Base-by-base conservation (phyloP, 2,329 filamentous ascomycete species). In the Colletotrichum falcatum region DNA sequence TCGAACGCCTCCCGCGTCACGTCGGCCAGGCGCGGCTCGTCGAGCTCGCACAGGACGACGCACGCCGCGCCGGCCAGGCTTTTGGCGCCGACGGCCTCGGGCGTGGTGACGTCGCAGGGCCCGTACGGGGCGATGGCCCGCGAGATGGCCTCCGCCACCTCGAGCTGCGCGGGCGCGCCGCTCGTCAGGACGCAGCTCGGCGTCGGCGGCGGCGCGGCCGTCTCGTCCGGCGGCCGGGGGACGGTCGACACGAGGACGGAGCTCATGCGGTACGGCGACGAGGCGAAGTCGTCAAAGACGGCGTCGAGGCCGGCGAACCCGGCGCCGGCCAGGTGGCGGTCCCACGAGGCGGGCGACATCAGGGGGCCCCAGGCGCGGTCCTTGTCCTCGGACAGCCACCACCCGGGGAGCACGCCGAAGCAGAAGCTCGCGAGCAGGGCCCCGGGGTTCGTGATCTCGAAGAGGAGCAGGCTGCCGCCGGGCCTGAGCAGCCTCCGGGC, bases 331-430 rank as follows among this genome's bases (percentile, higher is more conserved):
- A 79, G 61, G 33, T 74, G 65, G 18, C 65, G 42, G 7, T 65
- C 46, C 77, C 77, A 79, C 4, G 33, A 54, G 11, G 68, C 65
- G n/a, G 68, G 70, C 2, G 73, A 75, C 74, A 78, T 72, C 37
- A 77, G 48, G 1, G 77, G 76, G 1, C 75, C 75, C 56, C 68
- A 72, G 37, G 53, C 46, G 28, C 77, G 66, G 56, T 78, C 73
- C n/a, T 74, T 65, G 56, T 78, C 77, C 35, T 76, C 74, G 0
- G 75, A 74, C 18, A 79, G 72, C 78, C 78, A 79, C 78, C 78
- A 80, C 1, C 78, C 78, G 2, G 76, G 75, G 2, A 79, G 72
- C 2, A 74, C 71, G 3, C 78, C 78, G 58, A 79, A 79, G 65
- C 71, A 73, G 65, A 77, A 73, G 53, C 71, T 68, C 18, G 65